Evolutionary conservation across 2,329 filamentous ascomycete species (phyloP), one percentile per base, ranked within the genome.

Genomic region (Colletotrichum sidae): DNA sequence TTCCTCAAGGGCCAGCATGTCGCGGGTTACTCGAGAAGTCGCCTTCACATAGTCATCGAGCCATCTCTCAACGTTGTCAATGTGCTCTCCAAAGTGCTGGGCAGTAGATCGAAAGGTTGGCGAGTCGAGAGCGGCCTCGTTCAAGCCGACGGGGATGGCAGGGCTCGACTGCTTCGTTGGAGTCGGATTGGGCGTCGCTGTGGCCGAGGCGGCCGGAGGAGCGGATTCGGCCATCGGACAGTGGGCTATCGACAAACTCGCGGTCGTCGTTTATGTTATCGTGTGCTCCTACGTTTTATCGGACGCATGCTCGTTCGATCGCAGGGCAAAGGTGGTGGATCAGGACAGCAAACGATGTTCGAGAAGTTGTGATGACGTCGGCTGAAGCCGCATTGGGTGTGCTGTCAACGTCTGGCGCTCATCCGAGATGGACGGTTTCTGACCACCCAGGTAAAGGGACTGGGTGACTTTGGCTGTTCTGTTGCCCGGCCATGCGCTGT

Each of bases 81-180:
- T 88, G 81, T 99, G 95, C 70, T 98, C 96, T 68, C 89, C 86
- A 75, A 97, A 97, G 80, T 97, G 93, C 51, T 91, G 81, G 46
- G 93, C 88, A 25, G 92, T 92, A 51, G 94, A 93, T 69, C 96
- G 93, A 78, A 98, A 98, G 41, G 94, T 96, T 34, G 96, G 96
- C 44, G 94, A 97, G 80, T 99, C 96, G 81, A 98, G 91, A 17
- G 94, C 92, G 55, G 96, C 96, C 86, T 99, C 96, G 80, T 95
- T 96, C 71, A 98, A 86, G 67, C 90, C 90, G 41, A 98, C 94
- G 49, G 96, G 93, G 63, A 88, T 83, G 38, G 81, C 79, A 41
- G 83, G 79, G 67, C 76, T 78, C n/a, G 71, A 57, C 47, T 70
- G 67, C 25, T 69, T 68, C 49, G 25, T 25, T 25, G 25, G 2